Conservation (phyloP, 768 basidiomycete genomes). For the Phanerochaete sordida region DNA sequence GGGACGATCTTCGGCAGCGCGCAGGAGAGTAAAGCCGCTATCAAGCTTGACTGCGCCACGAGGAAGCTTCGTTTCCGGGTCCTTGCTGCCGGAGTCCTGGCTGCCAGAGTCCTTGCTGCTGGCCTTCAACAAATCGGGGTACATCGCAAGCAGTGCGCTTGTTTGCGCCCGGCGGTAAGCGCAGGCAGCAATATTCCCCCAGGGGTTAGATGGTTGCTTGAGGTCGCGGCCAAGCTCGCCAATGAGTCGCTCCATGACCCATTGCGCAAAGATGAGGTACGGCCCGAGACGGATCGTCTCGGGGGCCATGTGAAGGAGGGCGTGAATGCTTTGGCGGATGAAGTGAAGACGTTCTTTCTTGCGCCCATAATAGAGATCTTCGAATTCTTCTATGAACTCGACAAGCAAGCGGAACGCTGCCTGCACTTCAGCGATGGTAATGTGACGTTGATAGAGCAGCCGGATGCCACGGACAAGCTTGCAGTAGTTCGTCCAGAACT, state of each 20-base stretch:
- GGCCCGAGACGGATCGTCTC: constrained; percentile 24
- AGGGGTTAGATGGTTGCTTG: constrained; percentile 22
- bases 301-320: constrained; percentile 23
- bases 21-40: constrained; percentile 21
- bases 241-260: constrained; percentile 23
- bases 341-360: constrained; percentile 29
- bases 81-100: too few relatives aligned
- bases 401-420: constrained; percentile 23
- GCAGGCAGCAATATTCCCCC: constrained; percentile 23
- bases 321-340: constrained; percentile 29
- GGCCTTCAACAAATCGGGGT: constrained; percentile 23
- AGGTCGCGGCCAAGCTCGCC: constrained; percentile 25
- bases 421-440: constrained; percentile 11
- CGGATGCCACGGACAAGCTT: constrained; percentile 22
- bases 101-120: too few relatives aligned
- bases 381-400: constrained; percentile 31
- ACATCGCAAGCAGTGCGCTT: constrained; percentile 23
- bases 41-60: constrained; percentile 17
- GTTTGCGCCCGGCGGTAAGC: constrained; percentile 16
- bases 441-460: constrained; percentile 17
- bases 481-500: constrained; percentile 27
- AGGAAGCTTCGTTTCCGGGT: neutral
- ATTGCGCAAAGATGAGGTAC: constrained; percentile 12
- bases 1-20: too few relatives aligned
- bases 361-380: constrained; percentile 32